A percentile compares a stretch with the other conserved stretches of the same genome.
phyloP scores from a whole-genome alignment of 2,329 filamentous ascomycete species.

The Sporothrix variecibatus region DNA sequence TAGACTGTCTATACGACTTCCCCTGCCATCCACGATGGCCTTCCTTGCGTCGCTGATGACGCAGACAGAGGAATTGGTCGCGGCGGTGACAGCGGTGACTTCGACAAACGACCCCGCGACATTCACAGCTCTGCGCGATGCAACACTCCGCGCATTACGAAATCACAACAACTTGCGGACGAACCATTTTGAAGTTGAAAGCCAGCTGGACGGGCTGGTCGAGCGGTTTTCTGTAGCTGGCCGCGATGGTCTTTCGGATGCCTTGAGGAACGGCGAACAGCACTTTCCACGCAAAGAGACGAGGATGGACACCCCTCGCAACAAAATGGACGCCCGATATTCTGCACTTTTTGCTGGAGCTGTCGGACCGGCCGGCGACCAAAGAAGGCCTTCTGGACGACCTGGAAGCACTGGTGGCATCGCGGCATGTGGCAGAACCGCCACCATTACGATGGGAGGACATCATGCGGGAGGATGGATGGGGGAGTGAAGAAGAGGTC shows the following conservation, averaged over 20 bases:
- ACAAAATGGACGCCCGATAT: slow-evolving; percentile 77
- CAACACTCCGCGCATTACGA: slow-evolving; percentile 53
- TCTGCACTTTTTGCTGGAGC: slow-evolving; percentile 73
- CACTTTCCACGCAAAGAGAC: slow-evolving; percentile 26
- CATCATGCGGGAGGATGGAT: slow-evolving; percentile 73
- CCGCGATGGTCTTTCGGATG: slow-evolving; percentile 75
- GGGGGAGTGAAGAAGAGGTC: slow-evolving; percentile 62
- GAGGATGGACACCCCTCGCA: background rate
- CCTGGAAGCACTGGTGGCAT: slow-evolving; percentile 56
- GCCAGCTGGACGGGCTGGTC: slow-evolving; percentile 69
- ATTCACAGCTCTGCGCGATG: slow-evolving; percentile 52
- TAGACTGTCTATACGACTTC: background rate
- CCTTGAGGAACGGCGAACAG: slow-evolving; percentile 52
- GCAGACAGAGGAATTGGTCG: slow-evolving; percentile 71
- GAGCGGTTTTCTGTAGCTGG: slow-evolving; percentile 84
- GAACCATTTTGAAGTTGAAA: slow-evolving; percentile 73
- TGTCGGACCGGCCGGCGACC: slow-evolving; percentile 77
- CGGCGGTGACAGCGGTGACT: slow-evolving; percentile 57
- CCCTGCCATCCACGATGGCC: slow-evolving; percentile 58
- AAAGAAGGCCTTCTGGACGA: slow-evolving; percentile 63
- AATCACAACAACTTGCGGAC: slow-evolving; percentile 63
- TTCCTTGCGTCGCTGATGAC: slow-evolving; percentile 65
- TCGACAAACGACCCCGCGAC: slow-evolving; percentile 35
- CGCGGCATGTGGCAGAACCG: slow-evolving; percentile 45
- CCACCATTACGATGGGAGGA: slow-evolving; percentile 73